Percentiles rank a stretch among this genome's conserved stretches.
Conservation (phyloP, 2,329 filamentous ascomycete species). For the Cryphonectria parasitica region DNA sequence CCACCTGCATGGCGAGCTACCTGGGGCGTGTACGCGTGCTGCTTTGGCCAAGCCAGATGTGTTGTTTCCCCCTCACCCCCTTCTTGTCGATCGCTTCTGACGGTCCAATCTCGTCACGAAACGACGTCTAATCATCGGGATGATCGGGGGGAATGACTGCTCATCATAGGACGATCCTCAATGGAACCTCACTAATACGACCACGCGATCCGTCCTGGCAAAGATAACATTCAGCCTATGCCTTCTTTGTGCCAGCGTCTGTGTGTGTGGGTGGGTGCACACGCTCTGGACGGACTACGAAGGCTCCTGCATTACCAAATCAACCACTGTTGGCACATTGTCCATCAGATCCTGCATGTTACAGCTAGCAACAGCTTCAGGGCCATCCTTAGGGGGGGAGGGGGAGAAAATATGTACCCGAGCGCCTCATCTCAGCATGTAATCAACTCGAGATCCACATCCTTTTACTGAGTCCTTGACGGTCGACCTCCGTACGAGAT, state of each 20-base stretch:
- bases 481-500: conserved; percentile 1
- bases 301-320: not conserved
- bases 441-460: conserved; percentile 27
- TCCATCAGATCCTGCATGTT: not conserved
- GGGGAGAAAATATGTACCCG: conserved; percentile 25
- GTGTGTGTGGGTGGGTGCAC: not conserved
- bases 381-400: conserved; percentile 11
- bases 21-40: conserved; percentile 5
- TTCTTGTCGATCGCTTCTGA: conserved; percentile 26
- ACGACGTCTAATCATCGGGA: conserved; percentile 22
- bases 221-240: conserved; percentile 5
- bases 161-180: conserved; percentile 21
- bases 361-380: conserved; percentile 1
- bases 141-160: conserved; percentile 12
- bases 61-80: not conserved
- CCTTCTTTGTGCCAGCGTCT: not conserved
- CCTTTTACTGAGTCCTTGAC: not conserved
- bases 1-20: conserved; percentile 1
- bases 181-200: conserved; percentile 21
- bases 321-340: not conserved
- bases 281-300: not conserved
- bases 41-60: conserved; percentile 1
- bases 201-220: conserved; percentile 7
- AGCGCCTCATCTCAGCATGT: conserved; percentile 26
- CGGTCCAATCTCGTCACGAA: conserved; percentile 24